phyloP scores from a whole-genome alignment of 805 yeast species.

The Maudiozyma saulgeensis region DNA sequence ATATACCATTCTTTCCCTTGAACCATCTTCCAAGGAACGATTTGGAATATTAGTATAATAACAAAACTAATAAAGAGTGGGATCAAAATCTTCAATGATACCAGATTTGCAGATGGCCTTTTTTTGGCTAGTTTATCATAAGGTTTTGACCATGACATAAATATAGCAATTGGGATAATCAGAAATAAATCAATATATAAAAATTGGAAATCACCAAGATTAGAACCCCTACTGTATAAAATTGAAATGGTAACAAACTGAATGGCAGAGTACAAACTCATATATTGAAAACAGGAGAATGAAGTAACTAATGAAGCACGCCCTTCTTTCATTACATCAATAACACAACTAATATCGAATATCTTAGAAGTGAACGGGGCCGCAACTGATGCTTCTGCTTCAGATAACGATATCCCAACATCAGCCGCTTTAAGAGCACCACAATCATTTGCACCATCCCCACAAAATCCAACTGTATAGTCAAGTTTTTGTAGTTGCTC shows the following conservation, averaged over 20 bases:
- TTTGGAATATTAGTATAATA: slow-evolving; percentile 54
- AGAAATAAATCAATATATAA: slow-evolving; percentile 84
- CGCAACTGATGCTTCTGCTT: slow-evolving; percentile 97
- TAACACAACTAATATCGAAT: slow-evolving; percentile 87
- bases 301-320: slow-evolving; percentile 91
- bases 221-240: slow-evolving; percentile 78
- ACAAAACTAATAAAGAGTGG: slow-evolving; percentile 77
- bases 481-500: slow-evolving; percentile 76
- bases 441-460: slow-evolving; percentile 99
- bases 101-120: slow-evolving; percentile 89
- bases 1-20: slow-evolving; percentile 64
- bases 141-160: slow-evolving; percentile 97
- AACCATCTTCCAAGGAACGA: slow-evolving; percentile 53
- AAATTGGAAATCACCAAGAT: slow-evolving; percentile 94
- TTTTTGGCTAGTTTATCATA: slow-evolving; percentile 47
- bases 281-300: slow-evolving; percentile 93
- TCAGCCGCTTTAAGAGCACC: slow-evolving; percentile 98
- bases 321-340: slow-evolving; percentile 88
- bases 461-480: slow-evolving; percentile 94
- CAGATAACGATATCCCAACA: slow-evolving; percentile 90
- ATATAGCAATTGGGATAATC: slow-evolving; percentile 88
- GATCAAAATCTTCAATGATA: slow-evolving; percentile 75
- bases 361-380: slow-evolving; percentile 92
- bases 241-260: slow-evolving; percentile 85
- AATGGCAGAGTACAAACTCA: slow-evolving; percentile 94